Percentiles rank a stretch among this genome's conserved stretches.
Conservation (phyloP, 768 basidiomycete genomes). For the Suillus lakei region DNA sequence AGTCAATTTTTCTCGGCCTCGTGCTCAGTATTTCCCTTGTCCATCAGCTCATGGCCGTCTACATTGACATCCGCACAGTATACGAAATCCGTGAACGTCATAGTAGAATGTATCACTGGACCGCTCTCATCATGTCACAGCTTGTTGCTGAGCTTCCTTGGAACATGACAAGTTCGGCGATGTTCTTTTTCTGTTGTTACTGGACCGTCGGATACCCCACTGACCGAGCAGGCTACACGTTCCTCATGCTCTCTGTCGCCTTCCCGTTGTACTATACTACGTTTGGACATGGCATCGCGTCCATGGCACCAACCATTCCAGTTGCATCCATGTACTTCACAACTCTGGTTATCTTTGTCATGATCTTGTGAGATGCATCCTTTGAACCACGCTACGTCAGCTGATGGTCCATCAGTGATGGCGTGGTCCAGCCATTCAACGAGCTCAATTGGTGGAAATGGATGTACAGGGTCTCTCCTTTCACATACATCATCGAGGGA, state of each 20-base stretch:
- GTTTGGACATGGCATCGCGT: conserved; percentile 61
- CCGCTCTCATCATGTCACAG: conserved; percentile 57
- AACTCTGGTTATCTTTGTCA: conserved; percentile 62
- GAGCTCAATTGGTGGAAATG: conserved; percentile 71
- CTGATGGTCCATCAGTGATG: conserved; percentile 37
- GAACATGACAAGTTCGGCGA: conserved; percentile 59
- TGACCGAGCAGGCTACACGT: conserved; percentile 60
- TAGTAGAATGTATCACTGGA: conserved; percentile 69
- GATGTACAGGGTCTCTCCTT: conserved; percentile 66
- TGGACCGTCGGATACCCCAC: conserved; percentile 67
- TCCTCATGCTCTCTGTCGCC: conserved; percentile 53
- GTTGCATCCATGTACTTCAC: conserved; percentile 62
- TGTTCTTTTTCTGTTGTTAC: conserved; percentile 74
- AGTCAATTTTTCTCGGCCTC: conserved; percentile 61
- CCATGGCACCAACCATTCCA: conserved; percentile 62
- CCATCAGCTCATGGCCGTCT: conserved; percentile 67
- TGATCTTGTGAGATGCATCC: conserved; percentile 45
- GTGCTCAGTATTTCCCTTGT: conserved; percentile 56
- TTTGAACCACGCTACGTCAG: background rate
- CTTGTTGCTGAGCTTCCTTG: conserved; percentile 62
- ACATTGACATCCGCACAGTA: conserved; percentile 57
- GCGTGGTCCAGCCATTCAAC: conserved; percentile 67
- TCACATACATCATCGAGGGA: conserved; percentile 59
- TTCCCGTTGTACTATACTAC: conserved; percentile 67
- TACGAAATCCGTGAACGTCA: conserved; percentile 72